Evolutionary conservation across 768 basidiomycete species (phyloP).

Genomic region (Psilocybe tampanensis): DNA sequence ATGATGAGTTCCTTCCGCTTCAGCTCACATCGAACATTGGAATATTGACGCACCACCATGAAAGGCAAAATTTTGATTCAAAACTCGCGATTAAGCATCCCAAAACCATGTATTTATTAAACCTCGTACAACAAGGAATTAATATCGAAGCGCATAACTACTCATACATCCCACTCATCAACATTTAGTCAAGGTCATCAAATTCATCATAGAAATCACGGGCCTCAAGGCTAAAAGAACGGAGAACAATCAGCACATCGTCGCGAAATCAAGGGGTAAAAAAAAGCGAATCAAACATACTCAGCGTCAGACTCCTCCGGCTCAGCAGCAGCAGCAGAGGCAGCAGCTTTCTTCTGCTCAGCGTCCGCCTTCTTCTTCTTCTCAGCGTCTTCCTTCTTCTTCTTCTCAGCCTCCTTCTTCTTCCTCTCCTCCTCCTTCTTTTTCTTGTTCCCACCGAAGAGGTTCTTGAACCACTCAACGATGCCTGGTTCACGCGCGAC

Average conservation of each 20-base stretch:
- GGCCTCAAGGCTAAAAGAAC: neutral
- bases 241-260: neutral
- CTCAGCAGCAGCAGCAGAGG: neutral
- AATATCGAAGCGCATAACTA: conserved; percentile 6
- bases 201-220: conserved; percentile 10
- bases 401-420: neutral
- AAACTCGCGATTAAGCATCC: too few species aligned
- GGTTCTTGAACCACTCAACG: conserved; percentile 11
- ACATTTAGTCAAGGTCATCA: conserved; percentile 23
- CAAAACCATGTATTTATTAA: neutral
- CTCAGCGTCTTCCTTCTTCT: too few species aligned
- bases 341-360: neutral
- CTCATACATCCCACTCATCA: conserved; percentile 9
- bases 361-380: neutral
- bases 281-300: too few species aligned
- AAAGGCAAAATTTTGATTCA: too few species aligned
- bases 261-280: too few species aligned
- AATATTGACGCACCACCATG: too few species aligned
- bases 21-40: too few species aligned
- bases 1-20: too few species aligned
- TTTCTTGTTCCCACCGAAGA: conserved; percentile 7
- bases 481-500: conserved; percentile 7
- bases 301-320: neutral
- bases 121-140: neutral
- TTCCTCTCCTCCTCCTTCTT: conserved; percentile 2